phyloP scores from a whole-genome alignment of 371 early-diverging fungal genomes.

The Haplosporangium sp. region DNA sequence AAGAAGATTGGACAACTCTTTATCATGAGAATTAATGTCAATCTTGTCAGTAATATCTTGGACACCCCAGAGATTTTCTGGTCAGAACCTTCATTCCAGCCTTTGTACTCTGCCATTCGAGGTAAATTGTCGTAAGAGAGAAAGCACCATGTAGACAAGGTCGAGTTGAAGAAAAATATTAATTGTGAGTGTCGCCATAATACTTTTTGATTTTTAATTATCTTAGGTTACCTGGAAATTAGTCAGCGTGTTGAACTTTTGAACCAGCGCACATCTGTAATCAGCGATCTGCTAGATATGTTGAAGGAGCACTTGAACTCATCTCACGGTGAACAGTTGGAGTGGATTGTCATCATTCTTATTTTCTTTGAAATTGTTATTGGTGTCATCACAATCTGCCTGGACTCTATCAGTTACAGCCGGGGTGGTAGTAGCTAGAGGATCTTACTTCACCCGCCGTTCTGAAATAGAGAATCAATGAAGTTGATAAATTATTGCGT shows the following conservation, averaged over 20 bases:
- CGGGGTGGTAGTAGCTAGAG: constrained; percentile 26
- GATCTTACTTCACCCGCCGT: neutral
- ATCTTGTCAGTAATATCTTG: constrained; percentile 85
- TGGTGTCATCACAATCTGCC: constrained; percentile 81
- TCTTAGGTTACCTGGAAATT: constrained; percentile 75
- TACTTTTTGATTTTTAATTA: constrained; percentile 12
- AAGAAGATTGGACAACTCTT: constrained; percentile 83
- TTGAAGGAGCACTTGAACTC: constrained; percentile 84
- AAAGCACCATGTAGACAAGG: no score
- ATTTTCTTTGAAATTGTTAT: constrained; percentile 86
- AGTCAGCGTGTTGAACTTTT: constrained; percentile 72
- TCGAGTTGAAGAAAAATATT: no score
- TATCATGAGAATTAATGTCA: constrained; percentile 92
- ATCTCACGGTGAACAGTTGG: constrained; percentile 81
- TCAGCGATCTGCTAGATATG: constrained; percentile 86
- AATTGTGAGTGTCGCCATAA: constrained; percentile 20
- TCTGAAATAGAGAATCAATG: no score
- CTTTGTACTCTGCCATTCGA: constrained; percentile 82
- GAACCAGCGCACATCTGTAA: constrained; percentile 71
- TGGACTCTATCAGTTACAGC: constrained; percentile 73
- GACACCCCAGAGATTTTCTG: constrained; percentile 94
- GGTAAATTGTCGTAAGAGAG: constrained; percentile 43
- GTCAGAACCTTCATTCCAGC: constrained; percentile 87
- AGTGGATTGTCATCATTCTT: constrained; percentile 87
- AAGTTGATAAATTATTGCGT: neutral